Base-by-base conservation (phyloP, 805 yeast species). In the Lipomyces mesembrius region DNA sequence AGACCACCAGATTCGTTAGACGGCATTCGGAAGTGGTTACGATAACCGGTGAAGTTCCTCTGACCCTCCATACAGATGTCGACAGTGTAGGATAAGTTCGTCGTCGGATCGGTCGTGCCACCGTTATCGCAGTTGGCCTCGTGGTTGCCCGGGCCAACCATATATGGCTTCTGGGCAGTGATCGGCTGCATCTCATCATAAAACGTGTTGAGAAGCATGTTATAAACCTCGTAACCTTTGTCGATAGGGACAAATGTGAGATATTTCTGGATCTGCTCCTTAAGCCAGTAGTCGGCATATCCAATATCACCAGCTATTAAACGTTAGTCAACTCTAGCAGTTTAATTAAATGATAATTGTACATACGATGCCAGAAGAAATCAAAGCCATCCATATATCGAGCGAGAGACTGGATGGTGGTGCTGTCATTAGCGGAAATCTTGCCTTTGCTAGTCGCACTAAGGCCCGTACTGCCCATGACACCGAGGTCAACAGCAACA, bases 211-310 rank as follows among this genome's bases (percentile, higher is more conserved):
- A 20, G 22, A 35, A 63, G 60, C 35, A 2, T 34, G 29, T 52
- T 35, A 43, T 63, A 63, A 0, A 37, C 51, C 52, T 29, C n/a
- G 27, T 39, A 61, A 11, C 56, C 59, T 49, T 29, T 32, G 60
- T 34, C 67, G 54, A 37, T 60, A 6, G 55, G 49, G 22, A 61
- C 43, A 17, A 14, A 6, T 34, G 14, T 35, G 35, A 53, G 52
- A 20, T 37, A 43, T n/a, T 12, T 29, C 56, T 34, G 64, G 57
- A 58, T 46, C 61, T 62, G 64, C 63, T 70, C 73, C 62, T 67
- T 65, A 51, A 74, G 71, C 75, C 75, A 75, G 59, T 73, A 67
- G 67, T 75, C 77, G 35, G 77, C 74, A 61, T 75, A 75, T 49
- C 72, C 75, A 60, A 75, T 63, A 61, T 75, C 77, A 29, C 77